Evolutionary conservation across 345 rosid species (phyloP).

Genomic region (Trapa incisa): DNA sequence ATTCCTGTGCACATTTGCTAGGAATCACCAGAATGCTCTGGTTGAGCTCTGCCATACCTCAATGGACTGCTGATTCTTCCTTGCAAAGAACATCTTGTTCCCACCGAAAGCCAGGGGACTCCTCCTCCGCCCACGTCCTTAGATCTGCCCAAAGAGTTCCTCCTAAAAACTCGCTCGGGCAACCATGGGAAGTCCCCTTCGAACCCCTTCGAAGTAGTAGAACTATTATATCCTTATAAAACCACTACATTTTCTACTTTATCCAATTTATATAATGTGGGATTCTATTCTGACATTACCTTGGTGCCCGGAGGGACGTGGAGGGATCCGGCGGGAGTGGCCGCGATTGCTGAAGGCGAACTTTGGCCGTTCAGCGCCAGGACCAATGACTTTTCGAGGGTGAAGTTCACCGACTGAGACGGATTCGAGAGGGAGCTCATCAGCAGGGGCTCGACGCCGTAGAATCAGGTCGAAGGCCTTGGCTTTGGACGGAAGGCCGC

Average conservation of each 20-base stretch:
- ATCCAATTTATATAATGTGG: too few species aligned
- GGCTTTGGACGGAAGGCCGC: constrained; percentile 64
- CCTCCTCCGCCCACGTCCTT: constrained; percentile 45
- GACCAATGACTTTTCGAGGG: constrained; percentile 44
- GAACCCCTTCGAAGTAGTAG: not conserved
- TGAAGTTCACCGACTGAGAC: constrained; percentile 26
- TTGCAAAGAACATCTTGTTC: constrained; percentile 57
- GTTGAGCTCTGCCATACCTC: constrained; percentile 80
- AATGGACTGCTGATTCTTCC: constrained; percentile 58
- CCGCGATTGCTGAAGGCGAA: constrained; percentile 41
- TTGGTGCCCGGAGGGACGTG: constrained; percentile 86
- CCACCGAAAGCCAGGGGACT: constrained; percentile 76
- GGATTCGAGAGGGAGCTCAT: constrained; percentile 43
- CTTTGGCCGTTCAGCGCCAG: constrained; percentile 62
- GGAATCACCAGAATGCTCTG: constrained; percentile 2
- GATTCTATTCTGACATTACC: constrained; percentile 31
- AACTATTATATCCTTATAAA: too few species aligned
- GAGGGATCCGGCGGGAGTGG: constrained; percentile 50
- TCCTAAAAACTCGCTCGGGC: constrained; percentile 53
- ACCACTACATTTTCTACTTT: too few species aligned
- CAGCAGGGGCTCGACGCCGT: constrained; percentile 50
- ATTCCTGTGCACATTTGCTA: too few species aligned
- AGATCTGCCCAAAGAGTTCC: constrained; percentile 47
- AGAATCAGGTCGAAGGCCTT: constrained; percentile 48
- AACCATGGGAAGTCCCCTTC: constrained; percentile 23